A percentile compares a stretch with the other conserved stretches of the same genome.
phyloP scores from a whole-genome alignment of 139 green algal species.

The Monoraphidium neglectum region DNA sequence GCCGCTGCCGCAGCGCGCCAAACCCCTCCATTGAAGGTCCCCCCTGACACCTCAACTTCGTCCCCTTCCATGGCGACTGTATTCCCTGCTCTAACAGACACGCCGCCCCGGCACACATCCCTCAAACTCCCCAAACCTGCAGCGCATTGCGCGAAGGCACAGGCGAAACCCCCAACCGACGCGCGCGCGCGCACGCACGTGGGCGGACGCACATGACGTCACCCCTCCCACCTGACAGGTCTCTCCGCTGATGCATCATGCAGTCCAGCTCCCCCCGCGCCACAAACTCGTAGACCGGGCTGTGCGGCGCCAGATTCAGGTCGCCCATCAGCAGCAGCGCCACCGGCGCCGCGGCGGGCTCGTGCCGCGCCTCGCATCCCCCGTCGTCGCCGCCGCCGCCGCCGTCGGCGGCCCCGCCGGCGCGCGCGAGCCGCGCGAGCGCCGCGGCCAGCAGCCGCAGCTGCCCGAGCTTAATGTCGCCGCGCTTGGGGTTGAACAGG shows the following conservation, averaged over 20 bases:
- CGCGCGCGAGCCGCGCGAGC: constrained; percentile 1
- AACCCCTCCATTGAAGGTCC: too few relatives aligned
- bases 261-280: constrained; percentile 19
- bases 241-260: constrained; percentile 8
- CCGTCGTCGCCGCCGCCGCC: neutral
- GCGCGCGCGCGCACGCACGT: too few relatives aligned
- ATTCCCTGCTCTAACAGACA: too few relatives aligned
- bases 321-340: constrained; percentile 5
- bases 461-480: constrained; percentile 77
- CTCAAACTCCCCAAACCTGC: too few relatives aligned
- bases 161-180: too few relatives aligned
- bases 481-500: constrained; percentile 92
- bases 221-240: constrained; percentile 18
- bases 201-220: too few relatives aligned
- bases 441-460: constrained; percentile 30
- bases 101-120: too few relatives aligned
- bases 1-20: too few relatives aligned
- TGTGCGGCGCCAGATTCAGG: constrained; percentile 15
- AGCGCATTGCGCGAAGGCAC: too few relatives aligned
- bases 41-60: too few relatives aligned
- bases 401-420: neutral
- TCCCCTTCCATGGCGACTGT: too few relatives aligned
- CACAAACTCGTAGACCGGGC: constrained; percentile 22
- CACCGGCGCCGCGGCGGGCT: neutral
- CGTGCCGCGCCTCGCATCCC: neutral